Base-by-base conservation (phyloP, 805 yeast genomes). In the Ogataea parapolymorpha region DNA sequence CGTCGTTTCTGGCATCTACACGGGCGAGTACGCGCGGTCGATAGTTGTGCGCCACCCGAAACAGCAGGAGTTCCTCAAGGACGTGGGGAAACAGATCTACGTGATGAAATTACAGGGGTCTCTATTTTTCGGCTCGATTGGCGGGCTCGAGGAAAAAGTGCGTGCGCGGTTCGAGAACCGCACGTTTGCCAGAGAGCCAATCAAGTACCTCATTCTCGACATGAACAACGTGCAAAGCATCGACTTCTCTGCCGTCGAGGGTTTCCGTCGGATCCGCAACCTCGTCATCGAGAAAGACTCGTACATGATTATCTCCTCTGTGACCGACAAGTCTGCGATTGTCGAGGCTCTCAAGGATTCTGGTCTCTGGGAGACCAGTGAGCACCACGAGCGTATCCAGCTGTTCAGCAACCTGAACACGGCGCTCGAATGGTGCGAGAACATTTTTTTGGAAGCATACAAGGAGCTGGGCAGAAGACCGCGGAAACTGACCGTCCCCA, bases 361-460 rank as follows among this genome's bases (percentile, higher is more conserved):
- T 12, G 95, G 95, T 1, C 65, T 91, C 15, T 80, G 90, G 74
- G 79, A 72, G 26, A 69, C 67, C 18, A 75, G 71, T 41, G 66
- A 61, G 24, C 63, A 70, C 32, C 64, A 70, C 13, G 71, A 67
- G 20, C 44, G 61, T 17, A 76, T 79, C 44, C 80, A 80, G 51
- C 70, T 90, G 32, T 91, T 89, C 58, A 76, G 75, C 40, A 84
- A 86, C 39, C 71, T 93, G 53, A 93, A 93, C 58, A 76, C 84
- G 41, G 95, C 96, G 0, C 71, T 93, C 31, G 98, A 93, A 63
- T 91, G 96, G 96, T 88, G 97, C 68, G 99, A 93, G 61, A 91
- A 93, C 63, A 82, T 83, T 53, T 88, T 90, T 52, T 71, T 93
- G 54, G 70, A 75, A 37, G 76, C 80, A 22, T 82, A 82, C 59